phyloP scores from a whole-genome alignment of 148 eudicot species.

The Heliamphora exappendiculata region DNA sequence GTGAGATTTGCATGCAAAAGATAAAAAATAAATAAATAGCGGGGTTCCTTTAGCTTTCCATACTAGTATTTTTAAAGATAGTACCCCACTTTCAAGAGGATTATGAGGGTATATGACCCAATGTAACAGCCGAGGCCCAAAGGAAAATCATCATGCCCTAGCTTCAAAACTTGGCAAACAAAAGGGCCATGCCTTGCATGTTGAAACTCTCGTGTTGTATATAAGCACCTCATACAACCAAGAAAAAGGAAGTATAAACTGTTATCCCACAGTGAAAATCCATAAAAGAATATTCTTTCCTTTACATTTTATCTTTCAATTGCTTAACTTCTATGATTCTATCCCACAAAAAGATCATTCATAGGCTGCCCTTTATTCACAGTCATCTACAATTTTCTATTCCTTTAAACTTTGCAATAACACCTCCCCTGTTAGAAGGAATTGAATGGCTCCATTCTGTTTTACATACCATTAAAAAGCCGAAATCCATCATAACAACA shows the following conservation, averaged over 20 bases:
- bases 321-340: neutral
- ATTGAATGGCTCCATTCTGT: neutral
- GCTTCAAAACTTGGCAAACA: neutral
- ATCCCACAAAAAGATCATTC: too few relatives aligned
- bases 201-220: neutral
- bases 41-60: neutral
- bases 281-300: neutral
- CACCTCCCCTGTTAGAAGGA: neutral
- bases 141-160: neutral
- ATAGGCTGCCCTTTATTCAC: too few relatives aligned
- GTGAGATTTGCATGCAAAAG: neutral
- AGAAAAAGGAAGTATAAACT: neutral
- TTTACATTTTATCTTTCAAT: neutral
- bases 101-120: neutral
- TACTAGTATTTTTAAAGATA: neutral
- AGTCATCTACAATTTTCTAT: neutral
- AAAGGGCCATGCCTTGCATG: neutral
- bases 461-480: neutral
- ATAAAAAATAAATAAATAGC: neutral
- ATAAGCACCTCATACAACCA: neutral
- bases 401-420: neutral
- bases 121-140: neutral
- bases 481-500: neutral
- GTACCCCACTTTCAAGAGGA: neutral
- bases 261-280: neutral